Base-by-base conservation (phyloP, 2,329 filamentous ascomycete species). In the Penicillium sp. region DNA sequence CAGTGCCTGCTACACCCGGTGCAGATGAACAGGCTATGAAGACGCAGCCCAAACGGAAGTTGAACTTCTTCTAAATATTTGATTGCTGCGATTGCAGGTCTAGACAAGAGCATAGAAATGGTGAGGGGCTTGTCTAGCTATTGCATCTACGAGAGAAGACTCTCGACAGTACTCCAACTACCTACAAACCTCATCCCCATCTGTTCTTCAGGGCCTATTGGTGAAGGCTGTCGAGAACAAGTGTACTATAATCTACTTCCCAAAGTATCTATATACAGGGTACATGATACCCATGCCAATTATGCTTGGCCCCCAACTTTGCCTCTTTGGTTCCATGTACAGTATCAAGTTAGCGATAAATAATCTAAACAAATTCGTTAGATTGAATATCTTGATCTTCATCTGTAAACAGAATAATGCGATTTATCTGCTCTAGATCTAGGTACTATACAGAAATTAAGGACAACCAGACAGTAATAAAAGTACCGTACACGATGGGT, bases 51-150 rank as follows among this genome's bases (percentile, higher is more conserved):
- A 63, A 56, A 31, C 63, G 62, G 26, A 72, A 69, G 37, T 20
- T 64, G 31, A 69, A 65, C 54, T 73, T 73, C 51, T 72, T 70
- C 46, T 73, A 57, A 61, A 31, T 2, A 9, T 25, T 14, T 4
- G 6, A n/a, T 37, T 11, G 14, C 20, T 4, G 6, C 18, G 20
- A n/a, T 27, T 37, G n/a, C 18, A 27, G 6, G n/a, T 20, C 18
- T 29, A 27, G 9, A 33, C 25, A 29, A 29, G 15, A 20, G 9
- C 18, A 23, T 20, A 33, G n/a, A 20, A 18, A 9, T 33, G 12
- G 11, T 20, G 15, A 7, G 31, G 33, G n/a, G 9, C 33, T 37
- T 37, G n/a, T 44, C 9, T 44, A 25, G 23, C 7, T 26, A 25
- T 18, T 37, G 33, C n/a, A 18, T 11, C n/a, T 18, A 18, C 18